Evolutionary conservation across 2,329 filamentous ascomycete genomes (phyloP).

Genomic region (Exophiala bonariae): DNA sequence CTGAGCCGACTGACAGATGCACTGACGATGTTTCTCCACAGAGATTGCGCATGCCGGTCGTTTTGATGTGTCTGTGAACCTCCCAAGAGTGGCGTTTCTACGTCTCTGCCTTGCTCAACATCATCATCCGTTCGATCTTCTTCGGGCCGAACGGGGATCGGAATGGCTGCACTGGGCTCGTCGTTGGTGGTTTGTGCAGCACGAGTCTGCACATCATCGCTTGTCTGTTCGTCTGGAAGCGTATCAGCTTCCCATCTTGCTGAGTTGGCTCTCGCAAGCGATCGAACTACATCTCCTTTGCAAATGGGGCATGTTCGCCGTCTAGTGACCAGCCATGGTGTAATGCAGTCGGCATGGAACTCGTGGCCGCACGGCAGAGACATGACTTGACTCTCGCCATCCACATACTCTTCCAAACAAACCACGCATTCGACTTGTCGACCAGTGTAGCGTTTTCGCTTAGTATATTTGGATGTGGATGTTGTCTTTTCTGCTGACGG

Average conservation of each 20-base stretch:
- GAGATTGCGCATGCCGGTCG: constrained; percentile 36
- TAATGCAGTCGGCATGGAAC: constrained; percentile 98
- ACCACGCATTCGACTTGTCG: constrained; percentile 88
- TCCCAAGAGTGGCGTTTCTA: constrained; percentile 36
- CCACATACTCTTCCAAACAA: constrained; percentile 92
- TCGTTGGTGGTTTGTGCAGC: constrained; percentile 47
- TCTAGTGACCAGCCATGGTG: constrained; percentile 92
- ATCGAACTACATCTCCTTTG: constrained; percentile 87
- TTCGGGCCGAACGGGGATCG: constrained; percentile 40
- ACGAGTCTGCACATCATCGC: constrained; percentile 46
- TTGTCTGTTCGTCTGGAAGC: constrained; percentile 40
- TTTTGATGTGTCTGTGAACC: constrained; percentile 15
- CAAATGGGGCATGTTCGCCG: constrained; percentile 98
- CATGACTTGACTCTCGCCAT: constrained; percentile 94
- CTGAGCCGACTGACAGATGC: constrained; percentile 47
- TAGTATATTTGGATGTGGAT: constrained; percentile 36
- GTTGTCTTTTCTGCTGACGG: constrained; percentile 29
- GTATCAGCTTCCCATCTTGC: constrained; percentile 16
- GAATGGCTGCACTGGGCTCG: constrained; percentile 52
- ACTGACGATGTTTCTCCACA: constrained; percentile 46
- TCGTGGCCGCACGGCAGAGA: constrained; percentile 96
- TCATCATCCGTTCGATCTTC: constrained; percentile 35
- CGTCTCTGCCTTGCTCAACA: constrained; percentile 37
- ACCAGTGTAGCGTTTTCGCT: constrained; percentile 60
- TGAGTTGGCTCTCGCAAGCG: constrained; percentile 50